Conservation (phyloP, 2,329 filamentous ascomycete genomes). For the Talaromyces sp. region DNA sequence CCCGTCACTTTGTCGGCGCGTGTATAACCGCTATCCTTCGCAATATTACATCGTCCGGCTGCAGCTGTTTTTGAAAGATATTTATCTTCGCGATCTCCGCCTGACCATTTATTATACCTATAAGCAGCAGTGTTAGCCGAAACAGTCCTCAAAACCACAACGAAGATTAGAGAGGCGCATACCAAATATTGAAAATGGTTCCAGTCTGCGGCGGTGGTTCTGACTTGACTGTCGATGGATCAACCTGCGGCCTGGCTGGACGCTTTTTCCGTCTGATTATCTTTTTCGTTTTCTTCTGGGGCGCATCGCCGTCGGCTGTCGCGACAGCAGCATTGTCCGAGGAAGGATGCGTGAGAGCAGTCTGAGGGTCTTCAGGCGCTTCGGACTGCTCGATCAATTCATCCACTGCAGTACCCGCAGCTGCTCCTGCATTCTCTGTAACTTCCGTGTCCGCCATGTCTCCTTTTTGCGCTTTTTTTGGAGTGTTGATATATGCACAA, state of each 20-base stretch:
- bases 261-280: constrained; percentile 86
- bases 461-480: neutral
- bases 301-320: constrained; percentile 25
- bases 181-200: constrained; percentile 97
- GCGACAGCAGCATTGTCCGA: constrained; percentile 13
- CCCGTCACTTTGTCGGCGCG: constrained; percentile 71
- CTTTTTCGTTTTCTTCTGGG: constrained; percentile 70
- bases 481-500: neutral
- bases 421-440: constrained; percentile 35
- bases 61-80: constrained; percentile 79
- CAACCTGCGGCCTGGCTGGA: constrained; percentile 85
- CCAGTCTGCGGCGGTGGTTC: constrained; percentile 89
- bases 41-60: constrained; percentile 80
- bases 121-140: neutral
- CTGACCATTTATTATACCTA: constrained; percentile 13
- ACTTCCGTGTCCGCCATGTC: constrained; percentile 26
- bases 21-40: constrained; percentile 72
- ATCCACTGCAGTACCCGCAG: constrained; percentile 43
- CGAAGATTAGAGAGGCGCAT: constrained; percentile 33
- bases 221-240: constrained; percentile 73
- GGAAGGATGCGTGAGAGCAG: constrained; percentile 13
- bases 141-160: neutral
- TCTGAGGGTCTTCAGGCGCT: neutral
- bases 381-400: constrained; percentile 28
- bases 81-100: constrained; percentile 89